phyloP scores from a whole-genome alignment of 2,329 filamentous ascomycete genomes.

The Penicillium decumbens region DNA sequence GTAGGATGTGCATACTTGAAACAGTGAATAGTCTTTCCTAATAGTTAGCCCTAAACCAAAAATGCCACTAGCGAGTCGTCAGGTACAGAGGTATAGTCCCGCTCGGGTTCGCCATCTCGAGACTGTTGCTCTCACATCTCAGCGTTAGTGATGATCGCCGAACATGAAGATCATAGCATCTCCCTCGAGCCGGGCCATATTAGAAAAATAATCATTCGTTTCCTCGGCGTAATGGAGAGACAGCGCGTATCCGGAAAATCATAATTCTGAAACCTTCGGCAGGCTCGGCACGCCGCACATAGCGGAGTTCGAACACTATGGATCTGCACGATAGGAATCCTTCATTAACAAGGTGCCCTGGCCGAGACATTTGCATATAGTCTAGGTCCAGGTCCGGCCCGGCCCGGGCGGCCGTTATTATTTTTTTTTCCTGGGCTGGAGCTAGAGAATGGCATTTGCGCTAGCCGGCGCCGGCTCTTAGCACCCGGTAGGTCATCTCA shows the following conservation, averaged over 20 bases:
- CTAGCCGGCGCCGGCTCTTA: not conserved
- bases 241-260: conserved; percentile 13
- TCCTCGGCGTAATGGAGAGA: not conserved
- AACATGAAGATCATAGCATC: not conserved
- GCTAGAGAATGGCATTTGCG: not conserved
- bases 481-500: not conserved
- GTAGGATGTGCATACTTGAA: not conserved
- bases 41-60: not conserved
- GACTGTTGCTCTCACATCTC: not conserved
- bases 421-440: not conserved
- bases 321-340: not conserved
- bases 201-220: not conserved
- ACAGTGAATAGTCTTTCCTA: not conserved
- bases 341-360: not conserved
- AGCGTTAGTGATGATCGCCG: not conserved
- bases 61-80: not conserved
- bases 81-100: not conserved
- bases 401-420: not conserved
- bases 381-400: not conserved
- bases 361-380: not conserved
- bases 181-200: not conserved
- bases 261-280: conserved; percentile 18
- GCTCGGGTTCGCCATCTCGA: not conserved
- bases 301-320: conserved; percentile 2
- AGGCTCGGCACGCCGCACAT: conserved; percentile 11